phyloP scores from a whole-genome alignment of 192 early-diverging fungal species.

The Rhizophagus clarus region DNA sequence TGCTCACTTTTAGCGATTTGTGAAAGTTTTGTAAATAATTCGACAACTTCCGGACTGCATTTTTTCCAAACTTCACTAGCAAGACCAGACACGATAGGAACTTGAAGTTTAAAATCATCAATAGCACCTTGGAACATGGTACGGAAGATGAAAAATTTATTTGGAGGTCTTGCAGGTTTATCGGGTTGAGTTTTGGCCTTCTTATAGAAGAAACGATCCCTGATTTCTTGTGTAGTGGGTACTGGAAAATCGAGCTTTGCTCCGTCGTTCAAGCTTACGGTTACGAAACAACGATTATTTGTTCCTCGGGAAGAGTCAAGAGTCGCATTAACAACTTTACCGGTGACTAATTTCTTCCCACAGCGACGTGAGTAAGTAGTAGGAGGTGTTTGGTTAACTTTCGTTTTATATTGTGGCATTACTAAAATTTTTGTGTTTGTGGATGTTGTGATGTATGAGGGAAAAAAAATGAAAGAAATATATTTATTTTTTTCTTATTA shows the following conservation, averaged over 20 bases:
- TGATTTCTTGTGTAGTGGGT: slow-evolving; percentile 26
- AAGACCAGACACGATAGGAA: slow-evolving; percentile 27
- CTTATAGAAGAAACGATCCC: slow-evolving; percentile 30
- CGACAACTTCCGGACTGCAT: slow-evolving; percentile 16
- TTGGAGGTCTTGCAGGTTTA: slow-evolving; percentile 24
- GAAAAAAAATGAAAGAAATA: not conserved
- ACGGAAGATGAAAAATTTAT: slow-evolving; percentile 33
- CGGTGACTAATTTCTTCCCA: not conserved
- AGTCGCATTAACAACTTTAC: not conserved
- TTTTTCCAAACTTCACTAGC: slow-evolving; percentile 32
- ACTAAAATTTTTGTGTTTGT: not conserved
- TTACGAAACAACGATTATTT: not conserved
- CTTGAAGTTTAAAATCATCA: slow-evolving; percentile 29
- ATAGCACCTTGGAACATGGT: slow-evolving; percentile 29
- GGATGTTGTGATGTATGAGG: not conserved
- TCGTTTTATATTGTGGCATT: not conserved
- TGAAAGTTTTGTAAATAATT: slow-evolving; percentile 22
- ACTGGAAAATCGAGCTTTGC: slow-evolving; percentile 15
- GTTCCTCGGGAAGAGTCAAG: not conserved
- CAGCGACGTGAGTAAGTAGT: not conserved
- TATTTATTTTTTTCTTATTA: not conserved
- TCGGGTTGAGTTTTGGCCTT: slow-evolving; percentile 28
- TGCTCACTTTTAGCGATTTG: slow-evolving; percentile 25
- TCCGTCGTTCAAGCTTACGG: slow-evolving; percentile 13
- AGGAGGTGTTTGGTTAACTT: not conserved